Evolutionary conservation across 2,329 filamentous ascomycete genomes (phyloP).

Genomic region (Nemania sp.): DNA sequence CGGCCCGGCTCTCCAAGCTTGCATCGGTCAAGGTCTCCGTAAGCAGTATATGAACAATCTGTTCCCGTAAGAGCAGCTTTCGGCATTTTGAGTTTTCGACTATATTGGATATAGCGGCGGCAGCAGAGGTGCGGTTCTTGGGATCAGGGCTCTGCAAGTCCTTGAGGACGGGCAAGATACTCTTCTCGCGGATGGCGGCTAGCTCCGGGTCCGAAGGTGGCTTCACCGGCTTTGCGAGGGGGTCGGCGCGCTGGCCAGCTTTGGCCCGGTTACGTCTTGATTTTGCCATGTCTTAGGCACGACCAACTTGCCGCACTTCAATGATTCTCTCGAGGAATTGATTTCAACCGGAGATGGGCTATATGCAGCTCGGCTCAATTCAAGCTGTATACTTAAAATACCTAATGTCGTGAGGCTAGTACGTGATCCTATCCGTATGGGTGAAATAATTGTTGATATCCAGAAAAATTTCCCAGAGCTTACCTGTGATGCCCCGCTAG

Average conservation of each 20-base stretch:
- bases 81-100: conserved; percentile 64
- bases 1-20: conserved; percentile 63
- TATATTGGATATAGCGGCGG: conserved; percentile 62
- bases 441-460: conserved; percentile 1
- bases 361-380: not conserved
- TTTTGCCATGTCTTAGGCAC: conserved; percentile 67
- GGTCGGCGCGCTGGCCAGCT: conserved; percentile 54
- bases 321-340: no score
- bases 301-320: no score
- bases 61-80: conserved; percentile 67
- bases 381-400: no score
- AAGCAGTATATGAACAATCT: conserved; percentile 65
- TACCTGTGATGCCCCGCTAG: conserved; percentile 16
- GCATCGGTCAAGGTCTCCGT: conserved; percentile 67
- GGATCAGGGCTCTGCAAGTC: conserved; percentile 62
- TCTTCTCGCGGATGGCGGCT: conserved; percentile 63
- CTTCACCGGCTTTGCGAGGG: conserved; percentile 61
- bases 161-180: conserved; percentile 64
- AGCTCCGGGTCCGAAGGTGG: conserved; percentile 66
- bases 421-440: not conserved
- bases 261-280: conserved; percentile 57
- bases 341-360: no score
- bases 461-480: conserved; percentile 25
- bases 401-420: not conserved
- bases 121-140: conserved; percentile 62